These are phyloP conservation scores for Glonium stellatum DNA, from an alignment of 495 filamentous ascomycete species.

Conservation along the genomic window DNA sequence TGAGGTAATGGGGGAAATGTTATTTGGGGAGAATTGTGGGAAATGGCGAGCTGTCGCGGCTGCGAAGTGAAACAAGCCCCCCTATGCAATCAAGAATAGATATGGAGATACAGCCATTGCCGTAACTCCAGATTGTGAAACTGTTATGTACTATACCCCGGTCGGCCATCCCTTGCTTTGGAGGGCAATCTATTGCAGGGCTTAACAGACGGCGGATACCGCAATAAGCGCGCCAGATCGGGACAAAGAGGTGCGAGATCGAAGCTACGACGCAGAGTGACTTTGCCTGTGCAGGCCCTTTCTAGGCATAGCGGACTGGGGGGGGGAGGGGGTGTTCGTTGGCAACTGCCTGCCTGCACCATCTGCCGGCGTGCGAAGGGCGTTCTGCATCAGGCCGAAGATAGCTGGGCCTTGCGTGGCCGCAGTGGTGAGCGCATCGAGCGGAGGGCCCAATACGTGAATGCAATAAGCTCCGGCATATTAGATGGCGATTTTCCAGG, in stretches of 20 bases:
- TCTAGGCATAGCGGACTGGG: slow-evolving; percentile 4
- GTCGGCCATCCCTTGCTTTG: slow-evolving; percentile 20
- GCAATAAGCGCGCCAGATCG: background rate
- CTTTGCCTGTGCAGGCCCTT: too few relatives aligned
- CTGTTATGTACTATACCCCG: slow-evolving; percentile 18
- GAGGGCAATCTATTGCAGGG: slow-evolving; percentile 19
- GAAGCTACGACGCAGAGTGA: background rate
- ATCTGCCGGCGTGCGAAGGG: slow-evolving; percentile 1
- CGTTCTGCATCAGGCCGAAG: slow-evolving; percentile 4
- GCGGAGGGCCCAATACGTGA: background rate
- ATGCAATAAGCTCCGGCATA: background rate
- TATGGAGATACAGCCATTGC: slow-evolving; percentile 7
- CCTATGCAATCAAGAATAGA: slow-evolving; percentile 18
- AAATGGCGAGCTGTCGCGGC: background rate
- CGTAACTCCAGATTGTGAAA: slow-evolving; percentile 22
- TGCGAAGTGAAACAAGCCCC: background rate
- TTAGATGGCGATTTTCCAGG: background rate
- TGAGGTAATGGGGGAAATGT: too few relatives aligned
- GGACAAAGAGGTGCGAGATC: too few relatives aligned
- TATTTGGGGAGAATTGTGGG: too few relatives aligned
- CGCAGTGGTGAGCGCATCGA: background rate
- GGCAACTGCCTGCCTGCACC: background rate
- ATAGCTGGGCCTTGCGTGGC: slow-evolving; percentile 1
- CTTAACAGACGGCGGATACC: slow-evolving; percentile 2
- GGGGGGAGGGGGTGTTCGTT: background rate